A percentile compares a stretch with the other conserved stretches of the same genome.
These are phyloP conservation scores for Carallia brachiata DNA, from an alignment of 345 rosid species.

Conservation along the genomic window DNA sequence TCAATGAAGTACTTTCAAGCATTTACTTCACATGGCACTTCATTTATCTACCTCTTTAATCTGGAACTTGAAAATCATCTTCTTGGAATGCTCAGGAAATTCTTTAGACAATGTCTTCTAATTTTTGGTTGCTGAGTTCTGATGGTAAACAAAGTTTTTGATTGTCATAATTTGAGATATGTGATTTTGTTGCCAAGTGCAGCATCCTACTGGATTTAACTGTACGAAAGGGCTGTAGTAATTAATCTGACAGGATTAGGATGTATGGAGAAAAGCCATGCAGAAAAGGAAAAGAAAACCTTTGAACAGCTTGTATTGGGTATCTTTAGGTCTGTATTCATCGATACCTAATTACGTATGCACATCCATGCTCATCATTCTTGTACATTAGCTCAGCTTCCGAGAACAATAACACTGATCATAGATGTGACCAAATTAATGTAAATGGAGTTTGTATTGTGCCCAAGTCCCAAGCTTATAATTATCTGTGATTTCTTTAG, in stretches of 20 bases:
- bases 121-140: neutral
- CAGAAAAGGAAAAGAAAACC: no score
- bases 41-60: neutral
- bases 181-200: neutral
- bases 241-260: no score
- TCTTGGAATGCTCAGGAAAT: neutral
- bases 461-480: conserved; percentile 15
- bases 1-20: neutral
- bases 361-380: neutral
- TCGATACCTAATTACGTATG: no score
- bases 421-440: no score
- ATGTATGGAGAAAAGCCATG: no score
- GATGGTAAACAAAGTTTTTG: neutral
- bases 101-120: neutral
- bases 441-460: neutral
- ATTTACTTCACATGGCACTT: neutral
- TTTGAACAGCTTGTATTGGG: no score
- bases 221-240: neutral
- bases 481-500: conserved; percentile 37
- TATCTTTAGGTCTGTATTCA: no score
- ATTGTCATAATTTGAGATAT: neutral
- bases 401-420: neutral
- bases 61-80: neutral
- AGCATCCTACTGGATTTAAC: neutral
- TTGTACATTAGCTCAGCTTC: neutral